Percentiles rank a stretch among this genome's conserved stretches.
phyloP scores from a whole-genome alignment of 352 stramenopile species.

The Phytophthora podocarpi region DNA sequence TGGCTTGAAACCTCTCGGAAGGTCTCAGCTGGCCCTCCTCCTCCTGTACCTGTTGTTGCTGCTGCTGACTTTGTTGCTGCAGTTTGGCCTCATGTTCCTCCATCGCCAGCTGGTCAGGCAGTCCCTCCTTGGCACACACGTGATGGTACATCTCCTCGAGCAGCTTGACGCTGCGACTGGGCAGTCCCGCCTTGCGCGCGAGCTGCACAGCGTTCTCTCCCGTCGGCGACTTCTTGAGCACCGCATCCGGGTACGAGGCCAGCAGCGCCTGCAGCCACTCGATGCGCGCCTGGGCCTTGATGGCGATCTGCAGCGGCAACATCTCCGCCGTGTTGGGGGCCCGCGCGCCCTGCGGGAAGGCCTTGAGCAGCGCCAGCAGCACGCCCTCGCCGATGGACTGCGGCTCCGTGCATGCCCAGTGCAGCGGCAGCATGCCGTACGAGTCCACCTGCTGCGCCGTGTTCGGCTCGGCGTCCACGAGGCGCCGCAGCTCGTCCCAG shows the following conservation, averaged over 20 bases:
- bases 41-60: constrained; percentile 15
- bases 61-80: constrained; percentile 21
- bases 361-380: constrained; percentile 81
- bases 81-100: constrained; percentile 44
- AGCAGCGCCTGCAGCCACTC: constrained; percentile 88
- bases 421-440: constrained; percentile 88
- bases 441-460: constrained; percentile 81
- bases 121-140: constrained; percentile 72
- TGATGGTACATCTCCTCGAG: constrained; percentile 90
- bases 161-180: constrained; percentile 67
- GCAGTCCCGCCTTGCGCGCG: constrained; percentile 60
- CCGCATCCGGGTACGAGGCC: constrained; percentile 80
- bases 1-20: constrained; percentile 45
- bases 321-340: constrained; percentile 82
- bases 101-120: constrained; percentile 58
- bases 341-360: constrained; percentile 68
- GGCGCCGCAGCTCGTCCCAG: constrained; percentile 76
- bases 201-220: constrained; percentile 82
- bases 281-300: constrained; percentile 87
- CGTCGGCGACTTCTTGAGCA: constrained; percentile 73
- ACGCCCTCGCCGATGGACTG: constrained; percentile 75
- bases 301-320: constrained; percentile 87
- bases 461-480: constrained; percentile 74
- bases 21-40: constrained; percentile 32
- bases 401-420: constrained; percentile 88